Percentiles rank a stretch among this genome's conserved stretches.
Conservation (phyloP, 1,284 basidiomycete genomes). For the Cystobasidiaceae sp. region DNA sequence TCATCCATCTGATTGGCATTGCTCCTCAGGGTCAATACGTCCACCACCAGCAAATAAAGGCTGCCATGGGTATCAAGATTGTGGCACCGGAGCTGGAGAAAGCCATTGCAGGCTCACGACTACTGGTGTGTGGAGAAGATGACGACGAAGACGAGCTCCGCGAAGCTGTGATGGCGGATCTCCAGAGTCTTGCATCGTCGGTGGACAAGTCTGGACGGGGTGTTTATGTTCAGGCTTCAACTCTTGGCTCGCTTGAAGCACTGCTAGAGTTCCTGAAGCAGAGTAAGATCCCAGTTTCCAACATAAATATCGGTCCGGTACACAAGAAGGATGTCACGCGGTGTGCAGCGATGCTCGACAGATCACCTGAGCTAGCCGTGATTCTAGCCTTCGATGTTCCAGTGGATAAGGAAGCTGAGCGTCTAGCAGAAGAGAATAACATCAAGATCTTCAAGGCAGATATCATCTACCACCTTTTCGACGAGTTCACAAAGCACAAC, state of each 20-base stretch:
- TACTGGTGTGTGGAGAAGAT: conserved; percentile 85
- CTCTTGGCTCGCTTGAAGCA: conserved; percentile 94
- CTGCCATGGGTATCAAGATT: conserved; percentile 95
- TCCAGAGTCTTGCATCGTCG: conserved; percentile 81
- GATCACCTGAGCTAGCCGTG: conserved; percentile 89
- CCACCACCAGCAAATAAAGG: conserved; percentile 97
- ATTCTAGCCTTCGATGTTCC: conserved; percentile 96
- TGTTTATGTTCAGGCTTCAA: conserved; percentile 96
- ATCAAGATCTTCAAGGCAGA: conserved; percentile 92
- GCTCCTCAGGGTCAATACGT: conserved; percentile 92
- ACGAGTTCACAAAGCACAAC: conserved; percentile 96
- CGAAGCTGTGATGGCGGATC: conserved; percentile 94
- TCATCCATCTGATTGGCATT: neutral
- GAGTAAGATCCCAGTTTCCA: conserved; percentile 88
- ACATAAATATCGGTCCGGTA: conserved; percentile 97
- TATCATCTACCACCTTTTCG: conserved; percentile 98
- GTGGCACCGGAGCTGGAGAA: conserved; percentile 94
- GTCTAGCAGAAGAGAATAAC: conserved; percentile 86
- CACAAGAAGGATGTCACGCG: conserved; percentile 96
- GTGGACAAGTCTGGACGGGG: conserved; percentile 93
- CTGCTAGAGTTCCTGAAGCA: conserved; percentile 89
- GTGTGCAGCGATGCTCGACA: conserved; percentile 89
- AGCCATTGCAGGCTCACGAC: conserved; percentile 94
- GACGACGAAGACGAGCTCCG: conserved; percentile 93
- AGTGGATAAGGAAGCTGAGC: conserved; percentile 83